Percentiles rank a stretch among this genome's conserved stretches.
Evolutionary conservation across 2,329 filamentous ascomycete species (phyloP).

Genomic region (Thelonectria olida): DNA sequence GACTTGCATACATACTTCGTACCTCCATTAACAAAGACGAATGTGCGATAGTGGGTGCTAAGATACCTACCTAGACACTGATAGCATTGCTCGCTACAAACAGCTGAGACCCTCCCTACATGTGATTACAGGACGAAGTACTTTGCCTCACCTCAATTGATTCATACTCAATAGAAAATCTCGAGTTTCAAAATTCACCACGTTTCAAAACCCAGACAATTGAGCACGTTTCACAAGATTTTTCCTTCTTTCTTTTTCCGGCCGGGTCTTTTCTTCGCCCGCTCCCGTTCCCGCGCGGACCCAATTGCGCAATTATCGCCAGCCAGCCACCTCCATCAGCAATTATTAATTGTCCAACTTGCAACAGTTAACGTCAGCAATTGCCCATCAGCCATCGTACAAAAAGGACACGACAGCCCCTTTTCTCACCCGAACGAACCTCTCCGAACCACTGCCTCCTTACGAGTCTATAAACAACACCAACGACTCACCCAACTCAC

Average conservation of each 20-base stretch:
- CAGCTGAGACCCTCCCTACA: too few relatives aligned
- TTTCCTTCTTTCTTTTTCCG: not conserved
- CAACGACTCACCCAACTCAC: not conserved
- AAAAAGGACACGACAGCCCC: constrained; percentile 21
- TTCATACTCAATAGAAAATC: not conserved
- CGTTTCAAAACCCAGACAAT: constrained; percentile 29
- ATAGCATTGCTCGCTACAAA: too few relatives aligned
- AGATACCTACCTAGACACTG: too few relatives aligned
- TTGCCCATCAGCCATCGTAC: constrained; percentile 1
- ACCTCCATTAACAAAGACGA: too few relatives aligned
- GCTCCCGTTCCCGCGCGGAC: constrained; percentile 14
- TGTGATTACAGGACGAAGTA: too few relatives aligned
- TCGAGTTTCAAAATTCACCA: constrained; percentile 18
- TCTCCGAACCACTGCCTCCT: not conserved
- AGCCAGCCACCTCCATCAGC: constrained; percentile 11
- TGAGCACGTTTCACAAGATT: constrained; percentile 38
- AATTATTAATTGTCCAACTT: constrained; percentile 37
- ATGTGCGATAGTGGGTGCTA: too few relatives aligned
- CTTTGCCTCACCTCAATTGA: too few relatives aligned
- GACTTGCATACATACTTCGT: too few relatives aligned
- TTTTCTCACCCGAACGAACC: not conserved
- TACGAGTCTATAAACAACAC: not conserved
- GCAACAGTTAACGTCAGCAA: constrained; percentile 28
- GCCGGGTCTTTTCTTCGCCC: constrained; percentile 5
- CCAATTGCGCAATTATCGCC: constrained; percentile 42